Evolutionary conservation across 805 yeast species (phyloP), one percentile per base, ranked within the genome.

Genomic region (Myxozyma mucilagina): DNA sequence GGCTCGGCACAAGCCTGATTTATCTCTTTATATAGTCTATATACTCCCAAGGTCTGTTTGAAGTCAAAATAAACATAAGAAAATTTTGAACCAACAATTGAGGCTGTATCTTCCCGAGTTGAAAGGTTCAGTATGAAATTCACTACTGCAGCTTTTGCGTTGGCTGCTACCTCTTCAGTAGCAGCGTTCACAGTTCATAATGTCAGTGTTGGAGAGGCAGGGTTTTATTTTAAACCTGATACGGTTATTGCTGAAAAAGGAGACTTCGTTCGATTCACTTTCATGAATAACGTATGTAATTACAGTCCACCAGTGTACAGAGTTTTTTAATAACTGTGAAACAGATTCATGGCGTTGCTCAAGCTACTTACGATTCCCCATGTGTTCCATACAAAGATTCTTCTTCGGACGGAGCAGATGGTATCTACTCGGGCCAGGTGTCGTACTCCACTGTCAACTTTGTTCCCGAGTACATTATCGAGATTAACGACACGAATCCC

Each of bases 281-380:
- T 67, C 51, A 36, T 29, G 31, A 41, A 32, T n/a, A 53, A 53
- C 20, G 61, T 58, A 35, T 38, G 53, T 31, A 3, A 20, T 4
- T 41, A 20, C n/a, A n/a, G n/a, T n/a, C n/a, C n/a, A n/a, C n/a
- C n/a, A n/a, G n/a, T n/a, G n/a, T 32, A 31, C 42, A 3, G 36
- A 14, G 35, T 8, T 5, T 8, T 20, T 11, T 36, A 18, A 5
- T 41, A 16, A 11, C 13, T 20, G 24, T 14, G 10, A 14, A 16
- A 29, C 51, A 55, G 62, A 67, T 57, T 47, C 70, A 67, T 45
- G 66, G 62, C 18, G 66, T 67, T n/a, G 66, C 64, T 8, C 68
- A 67, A 58, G 59, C 68, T 13, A 32, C 56, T 36, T 67, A 58
- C 45, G 63, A 56, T 38, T n/a, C 47, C 8, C 70, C 70, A 10